Evolutionary conservation across 2,329 filamentous ascomycete genomes (phyloP), one percentile per base, ranked within the genome.

Genomic region (Pseudogymnoascus sp.): DNA sequence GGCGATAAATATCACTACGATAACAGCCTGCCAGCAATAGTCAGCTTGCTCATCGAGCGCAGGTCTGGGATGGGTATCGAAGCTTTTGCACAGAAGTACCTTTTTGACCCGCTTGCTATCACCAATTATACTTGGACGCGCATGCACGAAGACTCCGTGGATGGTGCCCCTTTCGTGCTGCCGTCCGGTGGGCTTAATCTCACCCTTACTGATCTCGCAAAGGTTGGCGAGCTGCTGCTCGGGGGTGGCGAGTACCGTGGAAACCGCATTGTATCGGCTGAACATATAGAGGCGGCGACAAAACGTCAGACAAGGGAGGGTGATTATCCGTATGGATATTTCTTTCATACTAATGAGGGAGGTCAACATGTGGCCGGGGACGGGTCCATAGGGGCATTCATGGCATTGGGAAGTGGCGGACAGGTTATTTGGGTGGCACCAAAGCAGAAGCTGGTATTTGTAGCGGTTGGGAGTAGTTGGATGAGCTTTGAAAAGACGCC

Each of bases 361-460:
- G 28, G 47, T 3, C 33, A 28, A 35, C 47, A 54, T 54, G 47
- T 20, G 28, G 3, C n/a, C 5, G 47, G 28, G 6, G 28, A 33
- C 1, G 47, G 47, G 16, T 54, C 47, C 11, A 9, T 14, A 54
- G 47, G 28, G 1, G 28, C 47, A 11, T 54, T 20, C 18, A 54
- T 54, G 47, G 47, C 47, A 8, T 8, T 54, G 28, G 47, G 47
- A 9, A 54, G 47, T 35, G 47, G 47, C n/a, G 47, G 47, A 18
- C 47, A 54, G 47, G 25, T 54, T 18, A 54, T 54, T 54, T 54
- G 47, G 47, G 47, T 54, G 12, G 28, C 47, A 54, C 47, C 47
- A 35, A 54, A 8, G 47, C 47, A 54, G 9, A 33, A 54, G 1
- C 47, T 54, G n/a, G 47, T 54, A 20, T 54, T 54, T 54, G 9